A percentile compares a stretch with the other conserved stretches of the same genome.
Conservation (phyloP, 2,329 filamentous ascomycete species). For the Xylariomycetidae sp. region DNA sequence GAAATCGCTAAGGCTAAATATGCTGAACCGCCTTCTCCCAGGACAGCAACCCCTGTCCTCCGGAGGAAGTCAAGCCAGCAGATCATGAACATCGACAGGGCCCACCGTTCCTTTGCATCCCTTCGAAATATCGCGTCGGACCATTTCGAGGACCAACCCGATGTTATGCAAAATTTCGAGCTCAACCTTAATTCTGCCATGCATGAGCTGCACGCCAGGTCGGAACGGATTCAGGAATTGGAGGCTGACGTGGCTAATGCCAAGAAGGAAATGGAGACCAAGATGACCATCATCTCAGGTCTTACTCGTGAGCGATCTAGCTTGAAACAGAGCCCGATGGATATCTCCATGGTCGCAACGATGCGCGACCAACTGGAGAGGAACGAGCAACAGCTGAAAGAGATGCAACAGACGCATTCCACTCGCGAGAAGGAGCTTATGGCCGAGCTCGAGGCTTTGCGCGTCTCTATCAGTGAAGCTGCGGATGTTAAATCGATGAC, state of each 20-base stretch:
- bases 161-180: constrained; percentile 88
- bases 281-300: constrained; percentile 93
- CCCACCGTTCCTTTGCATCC: constrained; percentile 84
- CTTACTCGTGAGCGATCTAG: constrained; percentile 90
- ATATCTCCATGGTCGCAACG: constrained; percentile 84
- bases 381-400: constrained; percentile 74
- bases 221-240: constrained; percentile 84
- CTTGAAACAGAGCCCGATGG: constrained; percentile 76
- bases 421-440: constrained; percentile 70
- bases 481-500: constrained; percentile 13
- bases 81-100: constrained; percentile 80
- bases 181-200: constrained; percentile 86
- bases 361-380: constrained; percentile 85
- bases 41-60: constrained; percentile 70
- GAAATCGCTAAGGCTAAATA: constrained; percentile 75
- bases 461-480: constrained; percentile 44
- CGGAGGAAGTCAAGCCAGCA: constrained; percentile 91
- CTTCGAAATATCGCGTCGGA: constrained; percentile 84
- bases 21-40: constrained; percentile 55
- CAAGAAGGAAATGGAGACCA: constrained; percentile 95
- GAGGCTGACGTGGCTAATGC: constrained; percentile 78
- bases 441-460: constrained; percentile 66
- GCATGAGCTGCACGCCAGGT: constrained; percentile 82
- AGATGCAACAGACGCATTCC: constrained; percentile 69
- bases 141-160: constrained; percentile 76